These are phyloP conservation scores for Plasmodium berghei DNA, from an alignment of 169 alveolate species.

Conservation along the genomic window DNA sequence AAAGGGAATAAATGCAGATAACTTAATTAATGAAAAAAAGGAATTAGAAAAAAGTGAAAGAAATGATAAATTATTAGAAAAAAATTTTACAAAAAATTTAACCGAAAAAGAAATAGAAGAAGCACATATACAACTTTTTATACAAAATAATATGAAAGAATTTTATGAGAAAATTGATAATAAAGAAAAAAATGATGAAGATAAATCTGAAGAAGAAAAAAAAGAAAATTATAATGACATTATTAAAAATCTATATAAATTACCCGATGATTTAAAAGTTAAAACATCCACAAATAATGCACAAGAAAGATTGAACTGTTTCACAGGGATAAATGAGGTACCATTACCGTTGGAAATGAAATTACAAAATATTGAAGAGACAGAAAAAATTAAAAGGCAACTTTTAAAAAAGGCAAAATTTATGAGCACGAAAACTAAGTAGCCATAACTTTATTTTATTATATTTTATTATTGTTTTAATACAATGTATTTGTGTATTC, in stretches of 20 bases:
- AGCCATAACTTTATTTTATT: neutral
- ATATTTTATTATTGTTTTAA: neutral
- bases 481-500: neutral
- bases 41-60: slow-evolving; percentile 40
- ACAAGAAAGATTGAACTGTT: slow-evolving; percentile 50
- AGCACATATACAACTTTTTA: slow-evolving; percentile 63
- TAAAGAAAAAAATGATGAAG: neutral
- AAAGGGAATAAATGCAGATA: slow-evolving; percentile 64
- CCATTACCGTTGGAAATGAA: slow-evolving; percentile 58
- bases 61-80: slow-evolving; percentile 44
- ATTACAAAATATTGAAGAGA: slow-evolving; percentile 70
- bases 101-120: slow-evolving; percentile 74
- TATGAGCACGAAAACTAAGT: slow-evolving; percentile 2
- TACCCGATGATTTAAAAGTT: slow-evolving; percentile 60
- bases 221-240: neutral
- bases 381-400: slow-evolving; percentile 58
- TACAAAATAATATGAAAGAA: slow-evolving; percentile 59
- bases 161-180: slow-evolving; percentile 26
- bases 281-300: slow-evolving; percentile 14
- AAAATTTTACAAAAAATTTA: slow-evolving; percentile 63
- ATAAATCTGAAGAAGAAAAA: neutral
- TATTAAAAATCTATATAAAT: slow-evolving; percentile 37
- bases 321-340: slow-evolving; percentile 65
- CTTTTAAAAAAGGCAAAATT: slow-evolving; percentile 37
- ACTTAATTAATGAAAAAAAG: slow-evolving; percentile 21